Evolutionary conservation across 495 filamentous ascomycete species (phyloP), one percentile per base, ranked within the genome.

Genomic region (Pseudoneurospora amorphoporcata): DNA sequence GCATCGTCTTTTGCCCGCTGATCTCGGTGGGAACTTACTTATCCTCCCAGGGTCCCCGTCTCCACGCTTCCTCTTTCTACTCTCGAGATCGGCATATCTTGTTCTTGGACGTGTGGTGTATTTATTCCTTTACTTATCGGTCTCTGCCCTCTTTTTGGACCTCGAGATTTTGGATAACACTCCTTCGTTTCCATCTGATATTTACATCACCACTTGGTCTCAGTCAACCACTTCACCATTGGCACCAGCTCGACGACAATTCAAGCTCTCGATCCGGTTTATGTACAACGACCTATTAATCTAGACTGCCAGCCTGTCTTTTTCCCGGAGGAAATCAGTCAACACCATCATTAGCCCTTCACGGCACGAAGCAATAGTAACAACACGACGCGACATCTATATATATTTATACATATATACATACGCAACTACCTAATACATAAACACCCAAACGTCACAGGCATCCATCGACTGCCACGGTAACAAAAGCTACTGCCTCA

Each of bases 301-400:
- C 79, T 69, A 79, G 81, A 83, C 83, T 76, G 78, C 80, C 82
- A 79, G 82, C 80, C 84, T 84, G 81, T 86, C 84, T 72, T 85
- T 86, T 75, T 76, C 74, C 42, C 73, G 71, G 81, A 65, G 53
- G 53, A 35, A 84, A 83, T 77, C 83, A 79, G 82, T 81, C 79
- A 77, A 75, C 78, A 84, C 84, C 84, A 83, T 85, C 83, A 70
- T 86, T 86, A 82, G 83, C 83, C 83, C 83, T 76, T 78, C 78
- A 78, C 82, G 73, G 75, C 69, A 73, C 73, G 71, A 77, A 69
- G 69, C 73, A 74, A 69, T 58, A 76, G 61, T 71, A 73, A 76
- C 72, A 84, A 82, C 83, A 86, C 76, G 83, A 75, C 84, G 84
- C 74, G 69, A 75, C 72, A 71, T 72, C 70, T 72, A 76, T 79